Conservation (phyloP, 306 rosid species). For the Abrus pulchellus region DNA sequence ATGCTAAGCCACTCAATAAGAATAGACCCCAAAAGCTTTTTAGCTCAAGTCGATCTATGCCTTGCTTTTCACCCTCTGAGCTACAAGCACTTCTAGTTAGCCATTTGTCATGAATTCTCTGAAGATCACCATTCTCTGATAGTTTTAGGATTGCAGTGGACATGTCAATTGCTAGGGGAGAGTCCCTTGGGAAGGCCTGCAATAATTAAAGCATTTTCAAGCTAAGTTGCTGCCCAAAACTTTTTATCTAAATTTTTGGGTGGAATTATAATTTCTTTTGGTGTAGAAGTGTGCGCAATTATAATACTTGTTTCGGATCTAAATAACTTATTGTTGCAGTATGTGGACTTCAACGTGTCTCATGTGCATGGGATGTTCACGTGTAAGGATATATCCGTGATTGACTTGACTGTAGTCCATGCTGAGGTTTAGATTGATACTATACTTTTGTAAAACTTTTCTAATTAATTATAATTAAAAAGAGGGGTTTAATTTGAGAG, state of each 20-base stretch:
- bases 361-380: background rate
- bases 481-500: no score
- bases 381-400: background rate
- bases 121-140: conserved; percentile 77
- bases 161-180: conserved; percentile 81
- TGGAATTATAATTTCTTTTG: no score
- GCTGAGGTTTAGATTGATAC: background rate
- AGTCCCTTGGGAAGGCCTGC: conserved; percentile 78
- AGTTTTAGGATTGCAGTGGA: conserved; percentile 72
- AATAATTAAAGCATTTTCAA: conserved; percentile 7
- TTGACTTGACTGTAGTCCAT: background rate
- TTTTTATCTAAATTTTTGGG: no score
- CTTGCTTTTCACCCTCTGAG: conserved; percentile 63
- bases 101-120: conserved; percentile 89
- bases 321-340: background rate
- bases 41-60: conserved; percentile 68
- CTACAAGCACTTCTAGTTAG: conserved; percentile 72
- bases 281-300: no score
- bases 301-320: background rate
- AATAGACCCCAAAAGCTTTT: conserved; percentile 80
- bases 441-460: background rate
- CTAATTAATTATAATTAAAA: background rate
- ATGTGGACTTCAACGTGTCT: background rate
- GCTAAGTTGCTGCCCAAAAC: background rate
- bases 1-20: conserved; percentile 66